phyloP scores from a whole-genome alignment of 1,284 basidiomycete species.

The Rhodotorula sp. region DNA sequence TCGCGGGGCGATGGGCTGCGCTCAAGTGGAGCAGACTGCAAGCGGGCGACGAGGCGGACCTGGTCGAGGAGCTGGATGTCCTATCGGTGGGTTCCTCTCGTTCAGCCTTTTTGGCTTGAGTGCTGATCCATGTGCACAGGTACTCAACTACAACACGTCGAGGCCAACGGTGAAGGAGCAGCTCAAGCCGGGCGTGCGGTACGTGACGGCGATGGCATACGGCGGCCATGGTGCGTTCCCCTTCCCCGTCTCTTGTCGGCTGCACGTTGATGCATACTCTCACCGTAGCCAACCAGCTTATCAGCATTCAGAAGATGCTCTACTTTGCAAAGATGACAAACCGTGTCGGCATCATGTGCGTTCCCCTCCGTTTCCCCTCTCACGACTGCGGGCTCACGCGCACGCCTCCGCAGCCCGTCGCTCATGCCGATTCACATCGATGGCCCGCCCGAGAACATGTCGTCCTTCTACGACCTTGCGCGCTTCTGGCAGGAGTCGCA shows the following conservation, averaged over 20 bases:
- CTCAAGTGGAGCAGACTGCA: not conserved
- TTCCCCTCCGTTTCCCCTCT: not conserved
- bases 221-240: slow-evolving; percentile 31
- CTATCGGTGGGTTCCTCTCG: not conserved
- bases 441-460: slow-evolving; percentile 21
- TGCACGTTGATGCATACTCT: not conserved
- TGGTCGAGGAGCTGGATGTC: not conserved
- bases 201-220: slow-evolving; percentile 29
- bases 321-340: slow-evolving; percentile 38
- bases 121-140: not conserved
- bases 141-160: slow-evolving; percentile 27
- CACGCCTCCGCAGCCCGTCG: slow-evolving; percentile 21
- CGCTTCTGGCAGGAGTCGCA: slow-evolving; percentile 33
- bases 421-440: slow-evolving; percentile 38
- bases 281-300: slow-evolving; percentile 37
- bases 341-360: slow-evolving; percentile 41
- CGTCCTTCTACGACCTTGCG: slow-evolving; percentile 37
- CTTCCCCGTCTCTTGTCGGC: not conserved
- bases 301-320: slow-evolving; percentile 34
- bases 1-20: not conserved
- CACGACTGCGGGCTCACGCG: not conserved
- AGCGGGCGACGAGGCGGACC: not conserved
- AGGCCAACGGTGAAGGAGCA: slow-evolving; percentile 21
- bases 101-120: no score
- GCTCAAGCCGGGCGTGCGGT: slow-evolving; percentile 28